Percentiles rank a stretch among this genome's conserved stretches.
Evolutionary conservation across 2,329 filamentous ascomycete species (phyloP).

Genomic region (Phaeosphaeriaceae sp.): DNA sequence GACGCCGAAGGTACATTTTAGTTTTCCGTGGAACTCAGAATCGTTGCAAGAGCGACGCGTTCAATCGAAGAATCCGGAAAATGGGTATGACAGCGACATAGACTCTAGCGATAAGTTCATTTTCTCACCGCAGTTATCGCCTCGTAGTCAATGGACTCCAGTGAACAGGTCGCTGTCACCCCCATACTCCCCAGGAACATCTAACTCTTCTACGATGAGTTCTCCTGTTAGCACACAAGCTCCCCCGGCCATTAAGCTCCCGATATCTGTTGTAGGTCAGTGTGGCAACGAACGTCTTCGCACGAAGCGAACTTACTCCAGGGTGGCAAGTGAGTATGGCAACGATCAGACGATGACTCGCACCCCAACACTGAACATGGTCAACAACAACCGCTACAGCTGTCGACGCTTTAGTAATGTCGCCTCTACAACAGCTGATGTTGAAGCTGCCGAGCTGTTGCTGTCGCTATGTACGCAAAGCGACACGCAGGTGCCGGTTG

Average conservation of each 20-base stretch:
- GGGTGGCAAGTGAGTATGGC: conserved; percentile 17
- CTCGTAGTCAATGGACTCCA: conserved; percentile 47
- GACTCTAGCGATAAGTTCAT: conserved; percentile 46
- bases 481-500: conserved; percentile 20
- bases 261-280: conserved; percentile 21
- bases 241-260: conserved; percentile 8
- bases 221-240: conserved; percentile 14
- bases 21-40: conserved; percentile 18
- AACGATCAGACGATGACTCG: conserved; percentile 6
- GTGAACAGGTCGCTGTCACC: conserved; percentile 43
- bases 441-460: conserved; percentile 47
- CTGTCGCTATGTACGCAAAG: conserved; percentile 38
- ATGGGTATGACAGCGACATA: conserved; percentile 52
- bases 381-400: conserved; percentile 8
- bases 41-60: conserved; percentile 11
- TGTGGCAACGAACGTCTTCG: conserved; percentile 14
- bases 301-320: conserved; percentile 39
- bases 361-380: conserved; percentile 9
- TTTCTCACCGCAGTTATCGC: conserved; percentile 50
- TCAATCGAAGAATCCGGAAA: conserved; percentile 41
- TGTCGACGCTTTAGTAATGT: conserved; percentile 7
- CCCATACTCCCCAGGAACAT: conserved; percentile 17
- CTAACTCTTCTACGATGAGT: conserved; percentile 15
- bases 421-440: conserved; percentile 24
- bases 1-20: conserved; percentile 19